A percentile compares a stretch with the other conserved stretches of the same genome.
These are phyloP conservation scores for Candida verbasci DNA, from an alignment of 805 yeast genomes.

Conservation along the genomic window DNA sequence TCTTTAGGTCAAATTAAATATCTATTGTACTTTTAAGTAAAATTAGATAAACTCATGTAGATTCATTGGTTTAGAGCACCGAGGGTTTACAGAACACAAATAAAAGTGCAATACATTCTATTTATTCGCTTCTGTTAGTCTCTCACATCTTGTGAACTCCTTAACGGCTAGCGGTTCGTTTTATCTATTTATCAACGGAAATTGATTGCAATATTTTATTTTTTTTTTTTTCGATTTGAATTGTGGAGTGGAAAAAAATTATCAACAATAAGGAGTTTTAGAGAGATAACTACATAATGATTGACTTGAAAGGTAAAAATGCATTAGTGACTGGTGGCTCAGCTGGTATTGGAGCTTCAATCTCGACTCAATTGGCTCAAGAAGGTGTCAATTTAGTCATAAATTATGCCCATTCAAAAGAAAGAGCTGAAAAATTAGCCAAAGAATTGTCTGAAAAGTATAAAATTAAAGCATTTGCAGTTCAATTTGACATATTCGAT, in stretches of 20 bases:
- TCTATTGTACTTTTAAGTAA: too few relatives aligned
- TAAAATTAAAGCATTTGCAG: slow-evolving; percentile 13
- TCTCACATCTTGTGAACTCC: too few relatives aligned
- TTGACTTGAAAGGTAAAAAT: slow-evolving; percentile 16
- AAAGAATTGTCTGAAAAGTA: slow-evolving; percentile 9
- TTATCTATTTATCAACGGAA: neutral
- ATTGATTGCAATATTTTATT: neutral
- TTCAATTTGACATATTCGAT: slow-evolving; percentile 24
- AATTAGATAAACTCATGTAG: too few relatives aligned
- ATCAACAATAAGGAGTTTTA: neutral
- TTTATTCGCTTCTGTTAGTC: too few relatives aligned
- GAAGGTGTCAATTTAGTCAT: slow-evolving; percentile 30
- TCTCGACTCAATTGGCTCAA: slow-evolving; percentile 27
- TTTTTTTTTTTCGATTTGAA: neutral
- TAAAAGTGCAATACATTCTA: too few relatives aligned
- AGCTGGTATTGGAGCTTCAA: slow-evolving; percentile 31
- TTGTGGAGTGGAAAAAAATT: slow-evolving; percentile 1
- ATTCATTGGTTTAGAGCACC: too few relatives aligned
- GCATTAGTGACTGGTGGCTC: slow-evolving; percentile 20
- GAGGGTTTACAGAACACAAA: too few relatives aligned
- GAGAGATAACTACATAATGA: slow-evolving; percentile 2
- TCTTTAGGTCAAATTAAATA: too few relatives aligned
- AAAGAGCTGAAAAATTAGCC: slow-evolving; percentile 24
- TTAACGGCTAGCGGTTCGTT: neutral
- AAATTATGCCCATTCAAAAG: slow-evolving; percentile 25